These are phyloP conservation scores for Penicillium sp. DNA, from an alignment of 2,329 filamentous ascomycete genomes.

Conservation along the genomic window DNA sequence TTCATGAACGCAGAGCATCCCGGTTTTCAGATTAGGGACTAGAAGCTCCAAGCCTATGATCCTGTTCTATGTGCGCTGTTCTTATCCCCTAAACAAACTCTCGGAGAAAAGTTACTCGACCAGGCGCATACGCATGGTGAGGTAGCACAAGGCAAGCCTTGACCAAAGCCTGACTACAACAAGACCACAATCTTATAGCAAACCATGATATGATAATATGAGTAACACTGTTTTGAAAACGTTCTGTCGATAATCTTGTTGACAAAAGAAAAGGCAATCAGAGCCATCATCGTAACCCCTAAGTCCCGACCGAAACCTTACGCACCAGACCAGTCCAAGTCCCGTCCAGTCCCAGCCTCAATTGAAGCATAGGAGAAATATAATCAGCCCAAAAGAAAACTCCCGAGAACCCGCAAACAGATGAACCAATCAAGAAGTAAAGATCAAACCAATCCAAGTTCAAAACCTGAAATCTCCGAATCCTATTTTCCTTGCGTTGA, in stretches of 20 bases:
- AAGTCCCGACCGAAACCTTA: neutral
- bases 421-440: neutral
- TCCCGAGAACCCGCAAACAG: neutral
- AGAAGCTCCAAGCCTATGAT: neutral
- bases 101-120: neutral
- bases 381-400: constrained; percentile 1
- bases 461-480: neutral
- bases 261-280: constrained; percentile 7
- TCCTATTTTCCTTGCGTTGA: constrained; percentile 5
- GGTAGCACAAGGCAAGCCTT: neutral
- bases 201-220: neutral
- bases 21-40: too few relatives aligned
- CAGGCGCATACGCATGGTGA: neutral
- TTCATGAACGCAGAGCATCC: too few relatives aligned
- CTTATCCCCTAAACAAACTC: neutral
- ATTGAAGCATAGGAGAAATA: neutral
- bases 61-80: neutral
- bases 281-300: neutral
- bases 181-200: neutral
- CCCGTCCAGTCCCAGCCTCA: neutral
- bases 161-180: neutral
- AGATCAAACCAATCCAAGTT: neutral
- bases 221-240: neutral
- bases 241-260: constrained; percentile 16
- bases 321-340: neutral